Evolutionary conservation across 2,329 filamentous ascomycete species (phyloP).

Genomic region (Arthrobotrys sphaeroides): DNA sequence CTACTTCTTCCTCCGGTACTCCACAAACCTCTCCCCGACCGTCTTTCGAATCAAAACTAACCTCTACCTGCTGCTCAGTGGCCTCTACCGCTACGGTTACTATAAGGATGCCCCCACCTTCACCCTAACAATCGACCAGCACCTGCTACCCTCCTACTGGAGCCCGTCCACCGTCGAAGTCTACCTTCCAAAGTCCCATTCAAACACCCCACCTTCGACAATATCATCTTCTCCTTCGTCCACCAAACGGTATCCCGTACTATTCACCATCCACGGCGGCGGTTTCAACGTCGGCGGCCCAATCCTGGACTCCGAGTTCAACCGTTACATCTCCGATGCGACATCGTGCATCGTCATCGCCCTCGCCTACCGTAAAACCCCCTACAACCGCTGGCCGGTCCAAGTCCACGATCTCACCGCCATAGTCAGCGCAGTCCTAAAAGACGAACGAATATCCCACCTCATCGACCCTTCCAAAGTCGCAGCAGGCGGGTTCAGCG

Average conservation of each 20-base stretch:
- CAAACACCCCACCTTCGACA: not conserved
- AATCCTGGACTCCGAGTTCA: conserved; percentile 65
- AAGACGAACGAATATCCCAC: conserved; percentile 59
- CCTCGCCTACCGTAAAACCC: conserved; percentile 66
- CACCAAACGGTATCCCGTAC: conserved; percentile 60
- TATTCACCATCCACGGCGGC: conserved; percentile 67
- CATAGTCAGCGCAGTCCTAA: conserved; percentile 62
- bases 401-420: conserved; percentile 64
- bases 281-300: conserved; percentile 65
- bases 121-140: conserved; percentile 28
- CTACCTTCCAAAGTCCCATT: conserved; percentile 37
- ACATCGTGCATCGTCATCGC: conserved; percentile 64
- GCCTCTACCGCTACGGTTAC: conserved; percentile 38
- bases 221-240: not conserved
- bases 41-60: no score
- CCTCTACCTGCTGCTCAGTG: no score
- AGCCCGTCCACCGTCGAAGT: conserved; percentile 35
- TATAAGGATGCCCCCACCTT: conserved; percentile 35
- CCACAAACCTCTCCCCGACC: not conserved
- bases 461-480: conserved; percentile 64
- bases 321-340: conserved; percentile 62
- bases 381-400: conserved; percentile 63
- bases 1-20: conserved; percentile 40
- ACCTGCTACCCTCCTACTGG: conserved; percentile 35
- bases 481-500: conserved; percentile 65